Conservation (phyloP, 805 yeast genomes). For the Teunomyces kruisii region DNA sequence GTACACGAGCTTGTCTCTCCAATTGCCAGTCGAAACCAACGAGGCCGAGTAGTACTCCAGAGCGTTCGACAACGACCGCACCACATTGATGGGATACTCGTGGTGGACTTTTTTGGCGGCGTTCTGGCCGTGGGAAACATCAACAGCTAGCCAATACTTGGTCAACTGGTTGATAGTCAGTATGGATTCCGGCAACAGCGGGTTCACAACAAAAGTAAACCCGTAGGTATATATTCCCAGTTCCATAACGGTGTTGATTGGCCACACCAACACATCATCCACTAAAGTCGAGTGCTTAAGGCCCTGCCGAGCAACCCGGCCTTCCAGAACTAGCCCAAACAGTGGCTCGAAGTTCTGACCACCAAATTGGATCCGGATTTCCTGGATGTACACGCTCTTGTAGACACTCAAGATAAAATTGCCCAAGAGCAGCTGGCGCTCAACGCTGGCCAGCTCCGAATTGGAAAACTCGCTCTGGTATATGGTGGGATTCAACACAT, state of each 20-base stretch:
- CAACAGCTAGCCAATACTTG: conserved; percentile 1
- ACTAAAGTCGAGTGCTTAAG: not conserved
- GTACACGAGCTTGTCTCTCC: conserved; percentile 16
- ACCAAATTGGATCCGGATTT: not conserved
- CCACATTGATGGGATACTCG: not conserved
- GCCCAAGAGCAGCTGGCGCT: not conserved
- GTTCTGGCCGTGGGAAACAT: not conserved
- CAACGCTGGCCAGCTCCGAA: not conserved
- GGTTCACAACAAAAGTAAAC: conserved; percentile 12
- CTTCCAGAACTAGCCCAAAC: not conserved
- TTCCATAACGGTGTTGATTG: not conserved
- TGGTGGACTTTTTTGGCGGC: not conserved
- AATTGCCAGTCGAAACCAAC: conserved; percentile 16
- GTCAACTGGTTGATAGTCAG: not conserved
- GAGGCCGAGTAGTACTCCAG: conserved; percentile 4
- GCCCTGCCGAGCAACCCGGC: not conserved
- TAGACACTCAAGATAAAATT: not conserved
- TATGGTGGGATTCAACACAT: not conserved
- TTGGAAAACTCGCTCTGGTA: conserved; percentile 5
- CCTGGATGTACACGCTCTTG: not conserved
- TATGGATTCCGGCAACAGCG: conserved; percentile 12
- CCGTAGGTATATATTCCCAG: conserved; percentile 14
- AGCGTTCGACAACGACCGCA: not conserved
- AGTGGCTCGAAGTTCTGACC: conserved; percentile 1
- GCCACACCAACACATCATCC: not conserved